Evolutionary conservation across 2,329 filamentous ascomycete genomes (phyloP).

Genomic region (Botrytis aclada): DNA sequence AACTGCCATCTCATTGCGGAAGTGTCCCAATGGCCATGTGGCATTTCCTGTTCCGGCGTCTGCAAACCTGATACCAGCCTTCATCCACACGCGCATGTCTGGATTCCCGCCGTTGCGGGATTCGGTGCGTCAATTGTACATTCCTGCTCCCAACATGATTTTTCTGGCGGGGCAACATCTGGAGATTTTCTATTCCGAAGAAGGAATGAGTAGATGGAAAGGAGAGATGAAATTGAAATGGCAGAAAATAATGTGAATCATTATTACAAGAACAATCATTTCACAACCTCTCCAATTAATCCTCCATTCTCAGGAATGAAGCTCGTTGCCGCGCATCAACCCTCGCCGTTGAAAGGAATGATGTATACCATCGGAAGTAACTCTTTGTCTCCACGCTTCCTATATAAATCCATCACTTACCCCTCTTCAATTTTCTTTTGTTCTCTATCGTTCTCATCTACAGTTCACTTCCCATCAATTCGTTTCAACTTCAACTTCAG

Average conservation of each 20-base stretch:
- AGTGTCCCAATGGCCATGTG: neutral
- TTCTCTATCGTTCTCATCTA: conserved; percentile 1
- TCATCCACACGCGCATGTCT: neutral
- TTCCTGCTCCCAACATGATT: neutral
- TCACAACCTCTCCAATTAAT: neutral
- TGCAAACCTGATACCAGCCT: neutral
- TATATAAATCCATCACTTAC: neutral
- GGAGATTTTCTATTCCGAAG: neutral
- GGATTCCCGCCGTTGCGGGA: neutral
- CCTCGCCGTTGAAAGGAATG: neutral
- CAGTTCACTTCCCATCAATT: neutral
- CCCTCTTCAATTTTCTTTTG: neutral
- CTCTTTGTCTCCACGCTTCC: neutral
- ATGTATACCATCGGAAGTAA: neutral
- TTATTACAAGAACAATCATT: neutral
- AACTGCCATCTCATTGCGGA: neutral
- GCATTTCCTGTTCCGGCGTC: neutral
- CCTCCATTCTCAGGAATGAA: neutral
- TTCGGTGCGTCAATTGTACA: neutral
- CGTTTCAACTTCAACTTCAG: neutral
- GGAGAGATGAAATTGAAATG: neutral
- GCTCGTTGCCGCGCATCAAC: neutral
- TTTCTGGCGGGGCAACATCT: neutral
- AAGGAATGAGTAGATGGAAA: neutral
- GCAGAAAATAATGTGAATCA: neutral